Conservation (phyloP, 1,284 basidiomycete species). For the Fomitopsis pinicola region DNA sequence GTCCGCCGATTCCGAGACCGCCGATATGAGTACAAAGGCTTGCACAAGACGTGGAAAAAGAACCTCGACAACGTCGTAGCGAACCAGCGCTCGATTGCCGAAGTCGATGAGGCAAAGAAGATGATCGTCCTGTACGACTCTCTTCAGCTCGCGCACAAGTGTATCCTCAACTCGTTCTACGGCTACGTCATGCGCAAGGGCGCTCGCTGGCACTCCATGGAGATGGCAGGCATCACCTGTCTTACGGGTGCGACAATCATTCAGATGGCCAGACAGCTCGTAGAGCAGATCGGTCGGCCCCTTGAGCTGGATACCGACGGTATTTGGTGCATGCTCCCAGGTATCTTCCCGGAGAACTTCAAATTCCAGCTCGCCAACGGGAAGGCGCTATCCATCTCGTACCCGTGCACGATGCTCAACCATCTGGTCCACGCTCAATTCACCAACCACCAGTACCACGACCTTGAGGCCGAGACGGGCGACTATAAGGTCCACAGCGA, state of each 20-base stretch:
- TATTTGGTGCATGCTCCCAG: constrained; percentile 99
- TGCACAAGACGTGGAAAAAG: constrained; percentile 99
- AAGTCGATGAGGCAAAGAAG: constrained; percentile 96
- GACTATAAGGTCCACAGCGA: constrained; percentile 88
- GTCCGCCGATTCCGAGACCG: constrained; percentile 97
- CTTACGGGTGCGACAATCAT: constrained; percentile 99
- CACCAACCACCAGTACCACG: constrained; percentile 98
- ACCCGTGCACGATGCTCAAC: constrained; percentile 99
- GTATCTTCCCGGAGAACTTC: constrained; percentile 98
- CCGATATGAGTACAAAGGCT: constrained; percentile 98
- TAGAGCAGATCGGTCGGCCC: constrained; percentile 96
- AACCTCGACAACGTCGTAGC: constrained; percentile 79
- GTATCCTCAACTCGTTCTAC: constrained; percentile 99
- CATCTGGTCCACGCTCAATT: constrained; percentile 95
- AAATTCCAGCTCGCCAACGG: constrained; percentile 89
- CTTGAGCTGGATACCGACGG: constrained; percentile 99
- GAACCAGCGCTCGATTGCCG: constrained; percentile 71
- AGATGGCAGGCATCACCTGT: constrained; percentile 99
- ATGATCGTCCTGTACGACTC: constrained; percentile 99
- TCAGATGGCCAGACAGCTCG: constrained; percentile 98
- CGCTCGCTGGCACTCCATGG: constrained; percentile 99
- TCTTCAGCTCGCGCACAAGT: constrained; percentile 99
- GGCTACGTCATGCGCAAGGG: constrained; percentile 99
- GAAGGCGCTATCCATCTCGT: constrained; percentile 90
- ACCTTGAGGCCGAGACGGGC: constrained; percentile 81